Conservation (phyloP, 768 basidiomycete genomes). For the Hysterangium stoloniferum region DNA sequence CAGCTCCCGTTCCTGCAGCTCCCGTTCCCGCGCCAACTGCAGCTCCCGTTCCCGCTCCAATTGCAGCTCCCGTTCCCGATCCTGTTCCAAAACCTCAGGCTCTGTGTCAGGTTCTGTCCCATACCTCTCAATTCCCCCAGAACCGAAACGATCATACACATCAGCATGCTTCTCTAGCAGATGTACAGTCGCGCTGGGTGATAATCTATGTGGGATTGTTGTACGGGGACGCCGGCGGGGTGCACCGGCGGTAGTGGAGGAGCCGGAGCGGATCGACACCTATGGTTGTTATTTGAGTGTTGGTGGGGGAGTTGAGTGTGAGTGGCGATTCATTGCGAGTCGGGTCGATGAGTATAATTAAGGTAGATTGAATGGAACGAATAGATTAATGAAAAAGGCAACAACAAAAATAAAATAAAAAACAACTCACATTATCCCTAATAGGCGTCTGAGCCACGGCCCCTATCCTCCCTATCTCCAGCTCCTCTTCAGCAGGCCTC, state of each 20-base stretch:
- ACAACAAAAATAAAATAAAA: conserved; percentile 1
- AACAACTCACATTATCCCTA: conserved; percentile 9
- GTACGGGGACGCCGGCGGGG: neutral
- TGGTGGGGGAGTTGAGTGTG: no score
- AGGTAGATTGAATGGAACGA: neutral
- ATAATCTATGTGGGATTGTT: conserved; percentile 3
- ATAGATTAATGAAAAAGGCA: neutral
- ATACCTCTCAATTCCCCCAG: neutral
- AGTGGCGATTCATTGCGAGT: no score
- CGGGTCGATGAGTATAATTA: no score
- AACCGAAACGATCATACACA: conserved; percentile 7
- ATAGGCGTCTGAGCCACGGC: neutral
- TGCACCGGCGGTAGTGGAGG: conserved; percentile 3
- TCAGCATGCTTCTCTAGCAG: conserved; percentile 9
- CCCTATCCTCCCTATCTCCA: neutral
- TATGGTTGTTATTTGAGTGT: no score
- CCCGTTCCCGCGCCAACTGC: no score
- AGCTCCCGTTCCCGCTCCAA: no score
- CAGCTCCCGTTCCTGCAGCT: no score
- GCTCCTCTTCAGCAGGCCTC: neutral
- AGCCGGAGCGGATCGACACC: conserved; percentile 9
- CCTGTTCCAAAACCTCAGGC: no score
- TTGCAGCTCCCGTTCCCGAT: no score
- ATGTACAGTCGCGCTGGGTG: neutral
- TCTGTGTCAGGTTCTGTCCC: no score